Conservation (phyloP, 352 stramenopile genomes). For the Pythium brassicae region DNA sequence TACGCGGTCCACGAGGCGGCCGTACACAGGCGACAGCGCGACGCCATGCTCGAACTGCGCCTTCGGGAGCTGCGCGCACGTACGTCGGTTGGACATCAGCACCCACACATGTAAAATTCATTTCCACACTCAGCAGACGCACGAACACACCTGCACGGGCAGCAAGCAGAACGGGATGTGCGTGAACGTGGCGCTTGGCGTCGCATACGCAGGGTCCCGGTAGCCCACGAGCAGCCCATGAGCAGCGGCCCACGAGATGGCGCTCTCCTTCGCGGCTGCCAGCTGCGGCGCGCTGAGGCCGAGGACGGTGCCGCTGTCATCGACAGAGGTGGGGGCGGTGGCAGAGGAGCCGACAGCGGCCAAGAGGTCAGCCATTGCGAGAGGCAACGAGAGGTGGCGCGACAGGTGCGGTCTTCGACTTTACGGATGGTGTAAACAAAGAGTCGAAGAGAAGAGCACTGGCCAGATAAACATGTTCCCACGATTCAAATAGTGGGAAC, state of each 20-base stretch:
- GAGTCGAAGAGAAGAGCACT: no score
- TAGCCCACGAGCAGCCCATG: constrained; percentile 72
- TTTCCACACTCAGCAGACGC: background rate
- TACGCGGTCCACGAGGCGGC: constrained; percentile 72
- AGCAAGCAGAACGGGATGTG: constrained; percentile 77
- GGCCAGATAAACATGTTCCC: no score
- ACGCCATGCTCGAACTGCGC: constrained; percentile 64
- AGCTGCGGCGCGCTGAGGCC: constrained; percentile 38
- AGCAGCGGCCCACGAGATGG: constrained; percentile 64
- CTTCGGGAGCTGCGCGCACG: constrained; percentile 28
- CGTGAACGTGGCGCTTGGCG: constrained; percentile 46
- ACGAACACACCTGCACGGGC: constrained; percentile 36
- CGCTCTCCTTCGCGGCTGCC: constrained; percentile 56
- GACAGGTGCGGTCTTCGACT: no score
- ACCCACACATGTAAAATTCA: no score
- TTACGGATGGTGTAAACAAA: no score
- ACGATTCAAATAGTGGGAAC: no score
- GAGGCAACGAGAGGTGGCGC: no score
- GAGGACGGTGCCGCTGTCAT: constrained; percentile 31
- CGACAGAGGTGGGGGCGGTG: background rate
- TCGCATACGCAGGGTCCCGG: constrained; percentile 26
- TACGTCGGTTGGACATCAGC: background rate
- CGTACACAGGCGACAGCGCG: constrained; percentile 67
- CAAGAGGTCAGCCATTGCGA: constrained; percentile 30
- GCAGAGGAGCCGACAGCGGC: constrained; percentile 26